Conservation (phyloP, 129 eudicot species). For the Lonicera japonica region DNA sequence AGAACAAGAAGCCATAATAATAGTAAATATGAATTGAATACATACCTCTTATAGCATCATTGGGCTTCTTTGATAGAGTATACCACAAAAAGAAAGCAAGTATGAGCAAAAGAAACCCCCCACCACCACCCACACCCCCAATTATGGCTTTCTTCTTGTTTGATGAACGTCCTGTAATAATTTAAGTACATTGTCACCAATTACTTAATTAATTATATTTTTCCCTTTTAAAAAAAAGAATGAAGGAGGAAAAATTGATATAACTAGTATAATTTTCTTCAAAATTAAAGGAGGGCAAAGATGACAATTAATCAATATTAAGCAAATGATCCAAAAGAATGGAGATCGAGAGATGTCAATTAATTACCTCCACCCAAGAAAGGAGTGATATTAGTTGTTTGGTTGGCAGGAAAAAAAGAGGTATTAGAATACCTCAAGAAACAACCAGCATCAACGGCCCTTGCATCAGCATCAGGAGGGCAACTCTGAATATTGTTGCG, state of each 20-base stretch:
- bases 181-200: constrained; percentile 7
- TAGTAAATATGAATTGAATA: constrained; percentile 10
- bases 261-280: neutral
- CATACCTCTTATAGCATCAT: constrained; percentile 43
- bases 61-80: constrained; percentile 23
- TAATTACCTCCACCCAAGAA: constrained; percentile 51
- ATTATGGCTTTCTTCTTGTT: constrained; percentile 52
- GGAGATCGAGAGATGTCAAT: neutral
- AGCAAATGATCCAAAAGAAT: neutral
- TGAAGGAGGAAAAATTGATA: neutral
- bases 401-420: constrained; percentile 41
- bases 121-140: constrained; percentile 72
- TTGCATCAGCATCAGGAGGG: constrained; percentile 56
- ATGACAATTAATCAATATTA: too few species aligned
- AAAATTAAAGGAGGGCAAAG: too few species aligned
- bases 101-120: constrained; percentile 37
- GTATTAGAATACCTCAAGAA: constrained; percentile 58
- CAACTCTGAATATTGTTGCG: constrained; percentile 37
- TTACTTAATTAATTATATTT: too few species aligned
- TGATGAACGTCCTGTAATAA: constrained; percentile 54
- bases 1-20: neutral
- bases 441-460: constrained; percentile 68
- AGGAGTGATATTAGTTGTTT: constrained; percentile 34
- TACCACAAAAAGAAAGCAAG: constrained; percentile 35
- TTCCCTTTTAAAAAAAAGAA: neutral